Conservation (phyloP, 1,139 yeast genomes). For the Candida buenavistaensis region DNA sequence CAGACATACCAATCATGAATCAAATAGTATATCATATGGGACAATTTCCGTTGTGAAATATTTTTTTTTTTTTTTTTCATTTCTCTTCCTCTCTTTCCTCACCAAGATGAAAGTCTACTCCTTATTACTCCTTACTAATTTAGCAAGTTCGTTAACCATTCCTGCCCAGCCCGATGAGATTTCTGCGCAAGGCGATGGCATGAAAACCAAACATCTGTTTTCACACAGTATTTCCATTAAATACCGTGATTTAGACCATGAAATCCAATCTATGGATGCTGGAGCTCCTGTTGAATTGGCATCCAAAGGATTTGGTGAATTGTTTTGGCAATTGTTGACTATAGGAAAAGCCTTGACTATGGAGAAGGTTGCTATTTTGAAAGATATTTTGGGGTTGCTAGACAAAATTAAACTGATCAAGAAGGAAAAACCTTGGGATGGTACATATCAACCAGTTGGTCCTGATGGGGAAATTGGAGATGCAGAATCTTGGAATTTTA, state of each 20-base stretch:
- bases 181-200: conserved; percentile 7
- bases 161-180: conserved; percentile 7
- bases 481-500: conserved; percentile 1
- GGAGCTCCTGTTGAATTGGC: too few relatives aligned
- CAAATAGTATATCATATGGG: too few relatives aligned
- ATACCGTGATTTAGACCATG: conserved; percentile 2
- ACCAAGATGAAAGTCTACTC: conserved; percentile 10
- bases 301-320: conserved; percentile 12
- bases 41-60: too few relatives aligned
- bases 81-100: conserved; percentile 1
- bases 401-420: conserved; percentile 11
- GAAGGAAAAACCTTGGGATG: conserved; percentile 6
- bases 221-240: conserved; percentile 7
- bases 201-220: conserved; percentile 8
- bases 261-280: too few relatives aligned
- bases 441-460: conserved; percentile 4
- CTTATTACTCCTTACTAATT: conserved; percentile 9
- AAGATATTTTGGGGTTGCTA: conserved; percentile 12
- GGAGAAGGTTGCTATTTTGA: conserved; percentile 14
- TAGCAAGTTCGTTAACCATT: conserved; percentile 9
- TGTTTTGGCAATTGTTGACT: conserved; percentile 14
- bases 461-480: conserved; percentile 3
- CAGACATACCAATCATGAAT: too few relatives aligned
- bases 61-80: conserved; percentile 1
- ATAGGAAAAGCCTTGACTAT: conserved; percentile 14